Evolutionary conservation across 2,329 filamentous ascomycete species (phyloP).

Genomic region (Colletotrichum sp.): DNA sequence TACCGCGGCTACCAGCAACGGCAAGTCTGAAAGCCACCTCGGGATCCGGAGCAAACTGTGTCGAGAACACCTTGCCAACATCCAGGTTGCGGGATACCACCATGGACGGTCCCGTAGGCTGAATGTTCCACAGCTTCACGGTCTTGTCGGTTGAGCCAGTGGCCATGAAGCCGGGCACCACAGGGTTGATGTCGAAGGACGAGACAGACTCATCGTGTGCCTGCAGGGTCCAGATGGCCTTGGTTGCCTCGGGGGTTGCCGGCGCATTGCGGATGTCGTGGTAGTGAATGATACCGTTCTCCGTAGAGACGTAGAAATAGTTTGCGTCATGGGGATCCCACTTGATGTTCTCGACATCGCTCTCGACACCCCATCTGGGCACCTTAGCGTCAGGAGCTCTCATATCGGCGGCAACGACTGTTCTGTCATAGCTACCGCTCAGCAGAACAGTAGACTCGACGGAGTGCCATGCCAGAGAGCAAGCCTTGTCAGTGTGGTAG

Average conservation of each 20-base stretch:
- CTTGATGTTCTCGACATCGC: slow-evolving; percentile 88
- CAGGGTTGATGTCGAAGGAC: slow-evolving; percentile 88
- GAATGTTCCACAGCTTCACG: slow-evolving; percentile 96
- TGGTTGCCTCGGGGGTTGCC: slow-evolving; percentile 73
- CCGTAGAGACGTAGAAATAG: slow-evolving; percentile 94
- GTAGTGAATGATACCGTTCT: slow-evolving; percentile 89
- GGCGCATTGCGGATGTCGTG: slow-evolving; percentile 84
- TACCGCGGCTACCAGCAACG: slow-evolving; percentile 92
- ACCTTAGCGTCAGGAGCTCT: slow-evolving; percentile 82
- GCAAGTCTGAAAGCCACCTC: slow-evolving; percentile 92
- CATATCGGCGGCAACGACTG: slow-evolving; percentile 95
- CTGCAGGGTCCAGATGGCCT: slow-evolving; percentile 92
- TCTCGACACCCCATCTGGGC: slow-evolving; percentile 91
- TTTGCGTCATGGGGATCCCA: slow-evolving; percentile 95
- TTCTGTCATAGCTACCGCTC: slow-evolving; percentile 94
- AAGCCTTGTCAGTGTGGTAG: slow-evolving; percentile 98
- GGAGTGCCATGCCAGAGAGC: slow-evolving; percentile 92
- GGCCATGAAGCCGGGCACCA: slow-evolving; percentile 89
- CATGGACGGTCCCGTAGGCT: slow-evolving; percentile 80
- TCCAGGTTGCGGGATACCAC: slow-evolving; percentile 91
- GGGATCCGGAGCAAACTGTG: slow-evolving; percentile 85
- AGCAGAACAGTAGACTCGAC: slow-evolving; percentile 86
- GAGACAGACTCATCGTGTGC: slow-evolving; percentile 93
- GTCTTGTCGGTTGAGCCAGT: slow-evolving; percentile 94
- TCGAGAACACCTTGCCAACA: slow-evolving; percentile 93